Evolutionary conservation across 139 green algal species (phyloP).

Genomic region (Chlamydomonas asymmetrica): DNA sequence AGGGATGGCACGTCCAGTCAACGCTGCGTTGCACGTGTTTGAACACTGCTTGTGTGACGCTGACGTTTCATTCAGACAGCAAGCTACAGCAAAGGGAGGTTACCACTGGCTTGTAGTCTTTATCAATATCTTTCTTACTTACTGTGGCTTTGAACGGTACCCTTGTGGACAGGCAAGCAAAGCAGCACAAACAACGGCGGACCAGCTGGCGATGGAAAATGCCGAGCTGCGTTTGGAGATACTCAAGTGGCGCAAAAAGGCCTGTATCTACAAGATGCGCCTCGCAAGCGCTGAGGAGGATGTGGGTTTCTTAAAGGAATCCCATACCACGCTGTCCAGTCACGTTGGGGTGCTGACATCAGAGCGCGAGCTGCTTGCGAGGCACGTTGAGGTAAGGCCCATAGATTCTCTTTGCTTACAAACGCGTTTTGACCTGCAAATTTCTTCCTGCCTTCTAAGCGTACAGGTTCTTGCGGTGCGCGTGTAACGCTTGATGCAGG

Average conservation of each 20-base stretch:
- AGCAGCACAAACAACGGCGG: too few relatives aligned
- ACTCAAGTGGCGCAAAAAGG: slow-evolving; percentile 42
- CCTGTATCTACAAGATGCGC: slow-evolving; percentile 31
- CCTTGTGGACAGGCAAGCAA: too few relatives aligned
- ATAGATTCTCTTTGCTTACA: too few relatives aligned
- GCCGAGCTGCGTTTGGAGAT: slow-evolving; percentile 39
- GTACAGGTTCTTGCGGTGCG: too few relatives aligned
- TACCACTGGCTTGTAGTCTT: too few relatives aligned
- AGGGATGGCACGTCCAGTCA: not conserved
- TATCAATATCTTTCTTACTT: too few relatives aligned
- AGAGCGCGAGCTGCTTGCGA: slow-evolving; percentile 8
- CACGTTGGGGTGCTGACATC: not conserved
- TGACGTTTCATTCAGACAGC: not conserved
- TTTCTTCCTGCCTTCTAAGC: too few relatives aligned
- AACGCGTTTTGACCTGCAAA: too few relatives aligned
- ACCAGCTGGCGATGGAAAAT: slow-evolving; percentile 13
- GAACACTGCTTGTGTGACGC: not conserved
- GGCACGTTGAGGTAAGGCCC: too few relatives aligned
- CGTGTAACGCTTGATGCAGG: too few relatives aligned
- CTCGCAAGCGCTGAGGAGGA: slow-evolving; percentile 42
- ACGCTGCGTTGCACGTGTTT: not conserved
- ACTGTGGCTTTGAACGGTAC: too few relatives aligned
- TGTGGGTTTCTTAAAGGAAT: slow-evolving; percentile 15
- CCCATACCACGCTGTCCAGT: not conserved
- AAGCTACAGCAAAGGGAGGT: slow-evolving; percentile 4